Base-by-base conservation (phyloP, 257 asterid genomes). In the Henckelia pumila region DNA sequence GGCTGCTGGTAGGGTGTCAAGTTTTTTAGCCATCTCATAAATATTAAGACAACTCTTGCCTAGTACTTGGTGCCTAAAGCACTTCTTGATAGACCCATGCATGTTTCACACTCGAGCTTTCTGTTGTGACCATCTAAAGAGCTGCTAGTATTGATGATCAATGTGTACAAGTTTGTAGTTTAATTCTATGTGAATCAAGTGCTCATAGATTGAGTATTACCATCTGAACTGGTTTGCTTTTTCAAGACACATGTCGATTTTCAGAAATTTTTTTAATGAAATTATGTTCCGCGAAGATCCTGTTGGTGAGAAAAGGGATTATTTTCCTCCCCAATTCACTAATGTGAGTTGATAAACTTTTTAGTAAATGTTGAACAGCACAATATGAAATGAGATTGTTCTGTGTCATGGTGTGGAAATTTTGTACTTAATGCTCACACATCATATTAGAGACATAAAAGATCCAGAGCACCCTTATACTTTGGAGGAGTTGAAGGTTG, bases 401-500 rank as follows among this genome's bases (percentile, higher is more conserved):
- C 64, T 26, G 65, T 56, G 17, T 32, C 29, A 32, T 29, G 44
- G 26, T 59, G 67, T 56, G 44, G 30, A 37, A 26, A 3, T 25
- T 71, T 78, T 82, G 76, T 28, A 74, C 95, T 93, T 93, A 84
- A 89, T 77, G 67, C 55, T 71, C 77, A 49, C 73, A 93, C 96
- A 93, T 73, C 91, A 88, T 83, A 85, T 93, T 65, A 88, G 98
- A 90, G 98, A 90, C 76, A 86, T 93, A 75, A 93, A 93, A 84
- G 98, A 93, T 77, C 98, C 98, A 50, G 97, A 93, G 75, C 96
- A 93, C 75, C 95, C 96, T 61, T 90, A 90, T 75, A 86, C 98
- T 63, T 79, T 89, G 86, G 98, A 93, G 82, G 89, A 89, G 81
- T 78, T 93, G 76, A 90, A 93, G 80, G 98, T 93, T 71, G 80